Conservation (phyloP, 176 grass and related monocot species). For the Cymbopogon citratus region DNA sequence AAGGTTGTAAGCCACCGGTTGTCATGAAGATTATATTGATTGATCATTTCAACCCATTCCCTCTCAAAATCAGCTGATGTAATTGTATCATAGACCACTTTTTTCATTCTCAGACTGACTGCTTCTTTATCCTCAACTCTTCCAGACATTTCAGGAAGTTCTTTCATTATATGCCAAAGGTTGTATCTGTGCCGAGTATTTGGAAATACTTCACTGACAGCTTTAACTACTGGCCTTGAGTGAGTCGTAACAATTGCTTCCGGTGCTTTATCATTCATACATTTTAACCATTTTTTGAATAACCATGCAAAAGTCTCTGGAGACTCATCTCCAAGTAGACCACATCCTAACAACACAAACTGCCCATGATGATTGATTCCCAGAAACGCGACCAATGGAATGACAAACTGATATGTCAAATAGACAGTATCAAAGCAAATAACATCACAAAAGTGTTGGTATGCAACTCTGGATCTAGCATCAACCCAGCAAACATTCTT, state of each 20-base stretch:
- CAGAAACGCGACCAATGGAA: constrained; percentile 73
- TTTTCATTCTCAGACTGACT: constrained; percentile 71
- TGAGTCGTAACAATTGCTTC: constrained; percentile 76
- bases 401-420: constrained; percentile 63
- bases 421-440: constrained; percentile 78
- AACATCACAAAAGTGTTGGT: constrained; percentile 75
- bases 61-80: constrained; percentile 68
- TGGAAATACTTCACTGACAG: constrained; percentile 57
- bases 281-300: constrained; percentile 82
- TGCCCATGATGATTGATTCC: constrained; percentile 90
- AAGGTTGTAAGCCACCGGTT: constrained; percentile 67
- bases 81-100: constrained; percentile 74
- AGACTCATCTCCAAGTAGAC: constrained; percentile 73
- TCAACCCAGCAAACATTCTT: constrained; percentile 92
- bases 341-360: constrained; percentile 79
- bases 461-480: constrained; percentile 70
- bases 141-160: constrained; percentile 82
- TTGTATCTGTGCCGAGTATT: constrained; percentile 66
- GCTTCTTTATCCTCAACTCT: constrained; percentile 82
- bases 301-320: constrained; percentile 75
- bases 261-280: constrained; percentile 77
- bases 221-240: constrained; percentile 55
- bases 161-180: constrained; percentile 94
- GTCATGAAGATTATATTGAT: constrained; percentile 61
- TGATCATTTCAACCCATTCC: constrained; percentile 80